Evolutionary conservation across 306 rosid species (phyloP).

Genomic region (Dalbergia oliveri): DNA sequence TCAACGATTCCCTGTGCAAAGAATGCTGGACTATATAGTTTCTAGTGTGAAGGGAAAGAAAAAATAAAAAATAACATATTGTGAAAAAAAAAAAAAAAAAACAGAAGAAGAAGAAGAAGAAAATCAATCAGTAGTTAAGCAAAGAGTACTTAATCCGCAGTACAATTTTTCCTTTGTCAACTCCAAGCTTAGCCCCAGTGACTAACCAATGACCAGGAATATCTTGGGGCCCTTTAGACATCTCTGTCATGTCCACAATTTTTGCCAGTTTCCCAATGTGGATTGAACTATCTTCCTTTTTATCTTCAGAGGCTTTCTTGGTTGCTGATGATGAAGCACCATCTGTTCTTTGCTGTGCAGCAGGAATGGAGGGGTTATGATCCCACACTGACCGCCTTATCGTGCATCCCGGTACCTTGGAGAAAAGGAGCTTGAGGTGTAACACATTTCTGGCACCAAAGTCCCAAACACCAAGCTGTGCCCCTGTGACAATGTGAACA

Average conservation of each 20-base stretch:
- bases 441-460: constrained; percentile 94
- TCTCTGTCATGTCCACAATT: constrained; percentile 90
- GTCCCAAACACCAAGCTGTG: constrained; percentile 98
- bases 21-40: constrained; percentile 80
- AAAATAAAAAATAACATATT: constrained; percentile 46
- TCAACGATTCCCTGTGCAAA: constrained; percentile 79
- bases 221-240: constrained; percentile 97
- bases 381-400: constrained; percentile 97
- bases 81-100: background rate
- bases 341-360: constrained; percentile 61
- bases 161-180: constrained; percentile 91
- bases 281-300: constrained; percentile 74
- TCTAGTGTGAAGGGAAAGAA: constrained; percentile 47
- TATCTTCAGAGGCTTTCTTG: constrained; percentile 71
- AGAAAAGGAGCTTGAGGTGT: constrained; percentile 94
- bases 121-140: constrained; percentile 77
- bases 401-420: constrained; percentile 95
- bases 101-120: constrained; percentile 17
- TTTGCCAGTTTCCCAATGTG: constrained; percentile 82
- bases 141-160: constrained; percentile 87
- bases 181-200: constrained; percentile 98
- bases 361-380: constrained; percentile 73
- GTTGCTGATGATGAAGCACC: constrained; percentile 78
- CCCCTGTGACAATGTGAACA: constrained; percentile 95
- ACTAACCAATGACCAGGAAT: constrained; percentile 99